Evolutionary conservation across 305 asterid genomes (phyloP), one percentile per base, ranked within the genome.

Genomic region (Solanum hybrid): DNA sequence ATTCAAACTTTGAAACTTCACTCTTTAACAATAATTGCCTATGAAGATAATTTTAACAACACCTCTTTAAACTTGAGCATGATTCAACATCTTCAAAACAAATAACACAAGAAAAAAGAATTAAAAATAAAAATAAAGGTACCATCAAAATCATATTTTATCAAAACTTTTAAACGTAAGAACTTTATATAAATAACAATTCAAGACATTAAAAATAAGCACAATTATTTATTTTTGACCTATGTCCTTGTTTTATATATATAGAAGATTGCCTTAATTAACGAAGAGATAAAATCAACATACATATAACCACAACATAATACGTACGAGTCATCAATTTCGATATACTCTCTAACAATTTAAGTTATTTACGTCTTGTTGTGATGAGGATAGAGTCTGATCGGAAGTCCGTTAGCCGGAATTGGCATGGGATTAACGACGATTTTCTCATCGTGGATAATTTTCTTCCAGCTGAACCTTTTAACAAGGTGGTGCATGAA

Each of bases 401-500:
- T 56, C 1, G 69, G 69, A 19, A 56, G 69, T 56, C 69, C 69
- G 11, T 56, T 56, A 17, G 69, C 69, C 4, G 69, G 69, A 56
- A 56, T 56, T 56, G 69, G 96, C 97, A 95, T 92, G 6, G 98
- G 96, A 92, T 95, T 90, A 32, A 95, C 96, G 11, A 95, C 92
- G 11, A 95, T 95, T 38, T 95, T 92, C 90, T 95, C 98, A 42
- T 95, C 2, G 1, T 19, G 24, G 69, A 56, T 56, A 56, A 56
- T 56, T 56, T 56, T 56, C 24, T 56, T 56, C 69, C 94, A 95
- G 76, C 79, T 93, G 93, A 93, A 95, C 27, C 94, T 94, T 56
- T 77, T 95, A 88, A 95, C 96, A 0, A 95, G 90, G 56, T 95
- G 94, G 89, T 95, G 95, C 92, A 95, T 95, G 92, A 95, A 95